A percentile compares a stretch with the other conserved stretches of the same genome.
Evolutionary conservation across 179 eudicot genomes (phyloP).

Genomic region (Drosera spatulata): DNA sequence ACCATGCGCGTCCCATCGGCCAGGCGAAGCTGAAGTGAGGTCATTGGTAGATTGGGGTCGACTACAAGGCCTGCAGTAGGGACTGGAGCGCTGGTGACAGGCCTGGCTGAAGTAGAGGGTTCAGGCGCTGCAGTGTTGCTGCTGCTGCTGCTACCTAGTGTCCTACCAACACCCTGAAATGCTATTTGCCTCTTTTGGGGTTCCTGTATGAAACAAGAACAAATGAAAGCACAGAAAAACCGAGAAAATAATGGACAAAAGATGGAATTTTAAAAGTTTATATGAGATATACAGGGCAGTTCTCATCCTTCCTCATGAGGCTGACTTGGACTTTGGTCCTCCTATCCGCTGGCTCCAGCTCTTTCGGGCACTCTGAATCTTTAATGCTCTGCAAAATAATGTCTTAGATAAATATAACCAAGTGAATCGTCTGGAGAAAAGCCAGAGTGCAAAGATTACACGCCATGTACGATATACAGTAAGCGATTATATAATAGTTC

Average conservation of each 20-base stretch:
- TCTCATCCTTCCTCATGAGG: slow-evolving; percentile 31
- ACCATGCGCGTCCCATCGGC: slow-evolving; percentile 95
- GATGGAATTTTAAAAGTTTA: neutral
- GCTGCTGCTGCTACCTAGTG: slow-evolving; percentile 32
- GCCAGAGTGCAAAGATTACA: too few relatives aligned
- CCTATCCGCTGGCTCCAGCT: slow-evolving; percentile 41
- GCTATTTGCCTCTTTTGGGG: slow-evolving; percentile 24
- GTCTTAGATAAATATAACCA: too few relatives aligned
- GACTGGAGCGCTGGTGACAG: slow-evolving; percentile 34
- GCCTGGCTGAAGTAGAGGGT: slow-evolving; percentile 12
- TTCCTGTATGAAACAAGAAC: slow-evolving; percentile 24
- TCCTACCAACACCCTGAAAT: slow-evolving; percentile 69
- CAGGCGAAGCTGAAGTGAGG: slow-evolving; percentile 81
- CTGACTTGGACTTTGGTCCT: slow-evolving; percentile 32
- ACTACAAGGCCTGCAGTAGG: slow-evolving; percentile 59
- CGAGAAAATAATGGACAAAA: neutral
- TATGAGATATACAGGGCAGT: slow-evolving; percentile 32
- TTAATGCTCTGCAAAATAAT: slow-evolving; percentile 37
- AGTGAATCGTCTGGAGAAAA: too few relatives aligned
- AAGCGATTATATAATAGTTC: too few relatives aligned
- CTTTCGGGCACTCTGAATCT: slow-evolving; percentile 55
- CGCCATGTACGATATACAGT: too few relatives aligned
- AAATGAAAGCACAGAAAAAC: neutral
- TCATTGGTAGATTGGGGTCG: slow-evolving; percentile 51
- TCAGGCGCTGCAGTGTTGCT: slow-evolving; percentile 10